Base-by-base conservation (phyloP, 1,284 basidiomycete genomes). In the Naganishia cerealis region DNA sequence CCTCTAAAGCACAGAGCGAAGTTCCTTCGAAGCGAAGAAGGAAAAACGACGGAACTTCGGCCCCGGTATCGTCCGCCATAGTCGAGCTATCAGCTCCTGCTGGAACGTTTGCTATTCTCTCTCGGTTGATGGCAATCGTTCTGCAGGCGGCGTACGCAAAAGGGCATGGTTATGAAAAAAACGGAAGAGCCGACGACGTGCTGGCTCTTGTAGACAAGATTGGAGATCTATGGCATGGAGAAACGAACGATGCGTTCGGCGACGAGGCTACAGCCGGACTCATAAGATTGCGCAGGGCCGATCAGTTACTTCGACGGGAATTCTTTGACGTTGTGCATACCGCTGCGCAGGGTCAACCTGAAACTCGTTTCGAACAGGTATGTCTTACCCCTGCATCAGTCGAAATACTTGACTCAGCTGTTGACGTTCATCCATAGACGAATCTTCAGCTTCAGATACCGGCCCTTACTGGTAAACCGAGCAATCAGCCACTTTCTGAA, bases 71-170 rank as follows among this genome's bases (percentile, higher is more conserved):
- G 5, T 46, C 57, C 6, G 12, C 42, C 8, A 29, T 48, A 24
- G 38, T n/a, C 21, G 21, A 16, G 5, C 61, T 63, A 21, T 46
- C 52, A 6, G 46, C 16, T 21, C 33, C 53, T 26, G 50, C 67
- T 13, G 67, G 50, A 33, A 39, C 39, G 3, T 67, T 57, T 29
- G 62, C 46, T 21, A 39, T 71, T 12, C 18, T 73, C 4, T 71
- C 74, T 16, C 65, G 66, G 3, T 62, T 75, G 10, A 59, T 78
- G 24, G 75, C 75, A 40, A 24, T 65, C 7, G 70, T 78, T 21
- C 71, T 74, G 7, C 29, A 61, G 8, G 56, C 67, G 24, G 70
- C 67, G 7, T 57, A 59, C 15, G 57, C 57, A 6, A 66, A 61
- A 43, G 70, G 61, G 9, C 43, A 46, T 38, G 63, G 56, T 21